Conservation (phyloP, 139 green algal genomes). For the Asterochloris sp. region DNA sequence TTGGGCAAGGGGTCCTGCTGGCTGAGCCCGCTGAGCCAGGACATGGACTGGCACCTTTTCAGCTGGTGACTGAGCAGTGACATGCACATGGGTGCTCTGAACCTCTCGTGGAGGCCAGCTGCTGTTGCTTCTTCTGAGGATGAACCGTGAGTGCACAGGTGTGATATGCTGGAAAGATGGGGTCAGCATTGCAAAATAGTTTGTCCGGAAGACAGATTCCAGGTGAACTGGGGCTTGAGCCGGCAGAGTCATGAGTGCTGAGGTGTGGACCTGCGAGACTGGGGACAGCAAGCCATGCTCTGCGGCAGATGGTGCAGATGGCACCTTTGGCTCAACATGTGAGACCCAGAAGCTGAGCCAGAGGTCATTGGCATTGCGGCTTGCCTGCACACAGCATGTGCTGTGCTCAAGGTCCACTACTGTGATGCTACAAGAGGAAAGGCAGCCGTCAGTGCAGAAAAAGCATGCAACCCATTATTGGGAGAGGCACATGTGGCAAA, state of each 20-base stretch:
- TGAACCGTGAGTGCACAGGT: too few species aligned
- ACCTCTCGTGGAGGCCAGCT: too few species aligned
- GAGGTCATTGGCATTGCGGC: constrained; percentile 65
- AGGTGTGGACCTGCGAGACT: background rate
- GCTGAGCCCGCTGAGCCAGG: too few species aligned
- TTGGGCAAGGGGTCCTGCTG: background rate
- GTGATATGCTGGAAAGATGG: too few species aligned
- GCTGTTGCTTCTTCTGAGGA: too few species aligned
- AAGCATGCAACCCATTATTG: background rate
- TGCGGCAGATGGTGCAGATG: background rate
- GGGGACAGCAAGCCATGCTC: too few species aligned
- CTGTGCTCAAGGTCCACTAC: too few species aligned
- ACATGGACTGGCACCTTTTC: too few species aligned
- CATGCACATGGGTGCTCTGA: too few species aligned
- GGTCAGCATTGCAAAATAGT: too few species aligned
- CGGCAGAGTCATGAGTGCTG: background rate
- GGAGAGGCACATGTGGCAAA: background rate
- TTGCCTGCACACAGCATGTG: constrained; percentile 39
- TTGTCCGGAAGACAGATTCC: background rate
- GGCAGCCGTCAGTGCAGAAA: background rate
- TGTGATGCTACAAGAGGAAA: background rate
- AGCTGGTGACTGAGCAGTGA: background rate
- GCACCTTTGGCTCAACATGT: background rate
- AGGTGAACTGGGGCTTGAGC: background rate
- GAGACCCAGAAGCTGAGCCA: constrained; percentile 74